Conservation (phyloP, 2,329 filamentous ascomycete genomes). For the Apiospora rasikravindrae region DNA sequence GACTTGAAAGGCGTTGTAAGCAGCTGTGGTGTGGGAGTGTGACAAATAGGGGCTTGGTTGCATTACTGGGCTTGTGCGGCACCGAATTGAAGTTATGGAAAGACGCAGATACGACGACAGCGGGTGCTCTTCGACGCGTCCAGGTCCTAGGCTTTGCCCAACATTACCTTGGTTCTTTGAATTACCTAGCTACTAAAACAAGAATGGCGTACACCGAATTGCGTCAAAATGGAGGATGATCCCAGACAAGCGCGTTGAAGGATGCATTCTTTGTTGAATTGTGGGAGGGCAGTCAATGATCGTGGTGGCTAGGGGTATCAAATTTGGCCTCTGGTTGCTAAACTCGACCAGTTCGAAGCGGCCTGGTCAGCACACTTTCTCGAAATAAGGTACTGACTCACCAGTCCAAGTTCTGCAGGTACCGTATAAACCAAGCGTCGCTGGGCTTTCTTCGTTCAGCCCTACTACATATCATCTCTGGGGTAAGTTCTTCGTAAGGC, state of each 20-base stretch:
- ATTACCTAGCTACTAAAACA: not conserved
- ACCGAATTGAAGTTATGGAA: not conserved
- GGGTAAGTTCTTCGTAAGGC: not conserved
- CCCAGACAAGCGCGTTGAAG: no score
- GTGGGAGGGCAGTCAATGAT: not conserved
- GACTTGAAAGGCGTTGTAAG: not conserved
- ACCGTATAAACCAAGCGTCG: not conserved
- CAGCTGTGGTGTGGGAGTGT: not conserved
- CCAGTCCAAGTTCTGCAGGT: not conserved
- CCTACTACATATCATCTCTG: not conserved
- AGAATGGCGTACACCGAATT: not conserved
- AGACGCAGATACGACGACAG: not conserved
- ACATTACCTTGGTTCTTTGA: not conserved
- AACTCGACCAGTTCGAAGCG: not conserved
- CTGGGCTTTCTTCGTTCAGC: not conserved
- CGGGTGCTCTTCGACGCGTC: not conserved
- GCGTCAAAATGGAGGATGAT: not conserved
- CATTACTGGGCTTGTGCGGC: not conserved
- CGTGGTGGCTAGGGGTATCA: no score
- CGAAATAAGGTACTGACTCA: not conserved
- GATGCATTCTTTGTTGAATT: no score
- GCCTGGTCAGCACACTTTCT: not conserved
- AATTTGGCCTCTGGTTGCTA: no score
- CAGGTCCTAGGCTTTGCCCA: not conserved
- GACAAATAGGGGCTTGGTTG: not conserved